phyloP scores from a whole-genome alignment of 176 grass and related monocot genomes.

The Musa schizocarpa region DNA sequence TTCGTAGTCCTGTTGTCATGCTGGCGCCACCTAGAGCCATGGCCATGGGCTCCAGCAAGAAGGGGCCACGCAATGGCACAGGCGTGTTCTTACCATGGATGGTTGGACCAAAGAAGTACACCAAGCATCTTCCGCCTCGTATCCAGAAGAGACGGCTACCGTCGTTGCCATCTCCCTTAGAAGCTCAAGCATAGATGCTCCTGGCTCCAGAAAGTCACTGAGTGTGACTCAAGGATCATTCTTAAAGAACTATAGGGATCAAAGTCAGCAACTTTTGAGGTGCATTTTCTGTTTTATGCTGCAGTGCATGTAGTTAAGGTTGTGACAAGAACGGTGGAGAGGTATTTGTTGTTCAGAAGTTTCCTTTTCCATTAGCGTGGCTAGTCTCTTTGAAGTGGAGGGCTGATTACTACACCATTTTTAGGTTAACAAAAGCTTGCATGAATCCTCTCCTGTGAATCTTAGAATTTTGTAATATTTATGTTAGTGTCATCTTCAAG shows the following conservation, averaged over 20 bases:
- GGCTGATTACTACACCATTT: not conserved
- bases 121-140: constrained; percentile 88
- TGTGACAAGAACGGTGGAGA: not conserved
- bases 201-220: not conserved
- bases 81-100: constrained; percentile 96
- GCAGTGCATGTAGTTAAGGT: constrained; percentile 1
- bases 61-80: constrained; percentile 58
- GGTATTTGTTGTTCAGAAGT: not conserved
- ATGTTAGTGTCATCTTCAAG: not conserved
- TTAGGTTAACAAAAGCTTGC: not conserved
- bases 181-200: constrained; percentile 33
- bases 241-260: not conserved
- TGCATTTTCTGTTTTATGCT: not conserved
- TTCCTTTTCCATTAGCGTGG: not conserved
- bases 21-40: constrained; percentile 56
- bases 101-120: constrained; percentile 81
- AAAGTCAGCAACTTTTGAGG: too few relatives aligned
- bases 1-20: constrained; percentile 58
- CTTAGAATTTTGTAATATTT: not conserved
- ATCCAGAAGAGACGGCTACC: constrained; percentile 94
- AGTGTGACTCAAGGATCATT: too few relatives aligned
- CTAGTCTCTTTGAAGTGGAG: not conserved
- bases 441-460: not conserved
- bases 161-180: constrained; percentile 56
- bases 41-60: constrained; percentile 46